Evolutionary conservation across 192 early-diverging fungal species (phyloP), one percentile per base, ranked within the genome.

Genomic region (Umbelopsis ramanniana): DNA sequence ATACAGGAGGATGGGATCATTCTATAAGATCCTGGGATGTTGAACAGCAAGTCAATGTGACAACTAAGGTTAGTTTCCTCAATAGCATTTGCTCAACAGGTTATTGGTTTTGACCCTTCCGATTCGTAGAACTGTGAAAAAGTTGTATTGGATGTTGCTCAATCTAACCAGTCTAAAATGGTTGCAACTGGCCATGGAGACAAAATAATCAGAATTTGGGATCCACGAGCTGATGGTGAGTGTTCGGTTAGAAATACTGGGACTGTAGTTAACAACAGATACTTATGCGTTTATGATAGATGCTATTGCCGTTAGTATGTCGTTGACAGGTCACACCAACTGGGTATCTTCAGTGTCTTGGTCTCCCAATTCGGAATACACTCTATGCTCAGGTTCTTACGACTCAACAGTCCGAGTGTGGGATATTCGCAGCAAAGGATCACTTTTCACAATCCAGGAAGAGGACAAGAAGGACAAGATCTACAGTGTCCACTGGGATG

Each of bases 1-100:
- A 91, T 80, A 90, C 89, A 67, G 95, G 92, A 75, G 93, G 96
- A 71, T 94, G 91, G 90, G 97, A 99, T 85, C 95, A 99, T 79
- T 91, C 94, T 46, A 85, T 97, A 52, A 85, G 96, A 68, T 80
- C 86, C 14, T 99, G 97, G 96, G 94, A 99, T 75, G 82, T 97
- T 47, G 91, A 93, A 46, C 79, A 85, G 35, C 86, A 89, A 48
- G 84, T 89, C 21, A 95, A 95, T 72, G 68, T 89, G 40, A 72
- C 84, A 10, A 94, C 95, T 21, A 95, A 91, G 83, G 90, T 92
- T 47, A 6, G 21, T 45, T 52, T 3, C 52, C 63, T 35, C 40
- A 43, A 43, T 43, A 11, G 6, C 6, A 43, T 43, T 0, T 11
- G 6, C 6, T 7, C 11, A 12, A 12, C 0, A 11, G 11, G 40